Conservation (phyloP, 2,329 filamentous ascomycete genomes). For the Penicillium sp. region DNA sequence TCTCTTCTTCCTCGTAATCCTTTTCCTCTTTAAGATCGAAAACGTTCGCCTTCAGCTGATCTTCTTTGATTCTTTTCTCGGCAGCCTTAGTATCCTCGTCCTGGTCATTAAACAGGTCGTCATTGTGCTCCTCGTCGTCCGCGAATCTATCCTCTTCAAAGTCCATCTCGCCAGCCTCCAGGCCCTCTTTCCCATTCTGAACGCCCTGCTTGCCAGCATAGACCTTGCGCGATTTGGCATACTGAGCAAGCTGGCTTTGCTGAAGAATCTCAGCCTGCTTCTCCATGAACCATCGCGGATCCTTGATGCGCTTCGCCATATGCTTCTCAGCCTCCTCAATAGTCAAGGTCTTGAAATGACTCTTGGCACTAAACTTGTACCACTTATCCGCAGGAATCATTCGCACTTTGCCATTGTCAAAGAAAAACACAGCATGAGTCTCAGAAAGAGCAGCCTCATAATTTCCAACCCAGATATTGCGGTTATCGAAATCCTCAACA, state of each 20-base stretch:
- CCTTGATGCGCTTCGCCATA: conserved; percentile 77
- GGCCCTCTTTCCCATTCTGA: conserved; percentile 49
- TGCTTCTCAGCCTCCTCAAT: conserved; percentile 84
- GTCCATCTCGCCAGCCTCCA: conserved; percentile 68
- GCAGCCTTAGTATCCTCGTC: conserved; percentile 79
- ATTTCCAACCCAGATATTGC: conserved; percentile 89
- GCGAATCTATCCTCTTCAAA: conserved; percentile 77
- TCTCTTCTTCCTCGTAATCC: conserved; percentile 69
- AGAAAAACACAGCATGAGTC: conserved; percentile 75
- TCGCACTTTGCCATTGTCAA: conserved; percentile 73
- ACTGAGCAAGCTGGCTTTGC: conserved; percentile 65
- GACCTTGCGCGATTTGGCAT: conserved; percentile 51
- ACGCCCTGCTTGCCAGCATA: conserved; percentile 51
- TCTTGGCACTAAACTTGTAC: conserved; percentile 68
- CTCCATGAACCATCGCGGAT: conserved; percentile 79
- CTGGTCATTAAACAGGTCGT: conserved; percentile 71
- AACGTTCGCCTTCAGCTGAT: conserved; percentile 84
- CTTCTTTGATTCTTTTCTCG: conserved; percentile 73
- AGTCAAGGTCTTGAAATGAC: conserved; percentile 73
- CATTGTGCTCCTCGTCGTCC: conserved; percentile 79
- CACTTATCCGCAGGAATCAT: conserved; percentile 95
- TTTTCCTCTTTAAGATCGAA: conserved; percentile 78
- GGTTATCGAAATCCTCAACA: conserved; percentile 92
- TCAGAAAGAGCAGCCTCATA: conserved; percentile 90
- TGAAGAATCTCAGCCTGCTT: conserved; percentile 56